These are phyloP conservation scores for Porphyridium purpureum DNA, from an alignment of 23 red algal species.

Conservation along the genomic window DNA sequence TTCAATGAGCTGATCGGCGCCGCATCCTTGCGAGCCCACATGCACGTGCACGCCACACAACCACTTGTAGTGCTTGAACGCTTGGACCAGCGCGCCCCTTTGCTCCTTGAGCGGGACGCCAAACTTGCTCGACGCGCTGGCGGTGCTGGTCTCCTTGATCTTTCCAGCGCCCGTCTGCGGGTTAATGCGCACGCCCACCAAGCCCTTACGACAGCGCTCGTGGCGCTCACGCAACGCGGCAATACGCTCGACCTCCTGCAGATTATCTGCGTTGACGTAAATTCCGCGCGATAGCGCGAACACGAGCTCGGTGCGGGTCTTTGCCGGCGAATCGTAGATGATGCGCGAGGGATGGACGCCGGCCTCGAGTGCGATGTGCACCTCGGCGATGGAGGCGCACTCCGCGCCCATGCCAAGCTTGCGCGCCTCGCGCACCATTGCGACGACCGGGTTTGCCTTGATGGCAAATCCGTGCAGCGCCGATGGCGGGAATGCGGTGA, in stretches of 20 bases:
- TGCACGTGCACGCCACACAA: conserved; percentile 42
- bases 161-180: conserved; percentile 42
- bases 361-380: conserved; percentile 17
- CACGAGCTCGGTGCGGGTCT: conserved; percentile 26
- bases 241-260: conserved; percentile 34
- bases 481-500: conserved; percentile 17
- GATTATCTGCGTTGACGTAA: conserved; percentile 36
- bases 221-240: not conserved
- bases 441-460: conserved; percentile 31
- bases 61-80: conserved; percentile 13
- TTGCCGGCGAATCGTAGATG: conserved; percentile 59
- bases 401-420: conserved; percentile 41
- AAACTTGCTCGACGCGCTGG: conserved; percentile 40
- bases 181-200: conserved; percentile 41
- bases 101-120: conserved; percentile 33
- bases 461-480: conserved; percentile 34
- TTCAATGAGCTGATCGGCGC: conserved; percentile 9
- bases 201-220: not conserved
- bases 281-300: conserved; percentile 13
- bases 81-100: conserved; percentile 17
- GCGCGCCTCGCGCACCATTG: conserved; percentile 4
- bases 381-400: conserved; percentile 49
- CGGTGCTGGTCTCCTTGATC: conserved; percentile 46
- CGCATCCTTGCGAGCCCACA: conserved; percentile 53
- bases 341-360: conserved; percentile 12